Base-by-base conservation (phyloP, 257 asterid genomes). In the Solanum chiquidenum region DNA sequence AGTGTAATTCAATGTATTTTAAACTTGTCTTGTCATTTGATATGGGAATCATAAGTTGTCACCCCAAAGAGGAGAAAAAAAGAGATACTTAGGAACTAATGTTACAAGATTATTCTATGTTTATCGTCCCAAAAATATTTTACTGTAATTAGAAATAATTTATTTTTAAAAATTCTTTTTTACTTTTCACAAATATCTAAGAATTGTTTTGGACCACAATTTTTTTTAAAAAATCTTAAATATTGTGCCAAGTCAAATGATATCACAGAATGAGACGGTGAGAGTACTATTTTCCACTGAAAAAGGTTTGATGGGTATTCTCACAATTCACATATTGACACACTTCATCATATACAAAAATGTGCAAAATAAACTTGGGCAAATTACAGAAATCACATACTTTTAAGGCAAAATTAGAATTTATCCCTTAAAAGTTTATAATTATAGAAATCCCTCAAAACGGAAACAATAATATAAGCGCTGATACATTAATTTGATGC, bases 41-140 rank as follows among this genome's bases (percentile, higher is more conserved):
- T 58, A 86, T 76, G 91, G 80, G 83, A 83, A n/a, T 91, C 91
- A n/a, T 89, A 92, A 90, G 91, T 89, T 92, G 94, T 91, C 94
- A 77, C 83, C 90, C 64, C 88, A 34, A 85, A 75, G 37, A 71
- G 46, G 79, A 69, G 23, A 79, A 23, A 34, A 33, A 42, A 42
- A 42, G 33, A 8, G 64, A 77, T 2, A 6, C 89, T 84, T 89
- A 83, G 87, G 91, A 90, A 90, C 20, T 10, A 20, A 37, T 87
- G 88, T 84, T 69, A 31, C 23, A n/a, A 40, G 18, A 37, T 84
- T 90, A 62, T 85, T 49, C 79, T 68, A 66, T 18, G 62, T 52
- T 52, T 52, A 6, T 52, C 9, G 9, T 52, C n/a, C 3, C 9
- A 52, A 52, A 16, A 6, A 5, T 18, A 6, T 16, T 8, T 52